These are phyloP conservation scores for Desmodesmus armatus DNA, from an alignment of 139 green algal genomes.

Conservation along the genomic window DNA sequence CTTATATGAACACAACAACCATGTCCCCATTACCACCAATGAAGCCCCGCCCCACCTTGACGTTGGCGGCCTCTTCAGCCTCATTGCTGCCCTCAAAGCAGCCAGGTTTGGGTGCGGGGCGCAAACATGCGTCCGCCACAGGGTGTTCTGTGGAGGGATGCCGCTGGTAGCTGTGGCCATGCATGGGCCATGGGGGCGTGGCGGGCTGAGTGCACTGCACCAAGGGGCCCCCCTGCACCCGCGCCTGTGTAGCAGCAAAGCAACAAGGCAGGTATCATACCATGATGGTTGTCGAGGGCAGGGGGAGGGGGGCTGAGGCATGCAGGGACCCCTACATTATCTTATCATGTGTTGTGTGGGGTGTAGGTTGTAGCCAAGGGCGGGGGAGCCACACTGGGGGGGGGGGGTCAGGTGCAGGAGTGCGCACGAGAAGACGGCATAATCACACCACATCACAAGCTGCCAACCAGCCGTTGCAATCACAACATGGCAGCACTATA, in stretches of 20 bases:
- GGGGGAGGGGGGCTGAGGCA: neutral
- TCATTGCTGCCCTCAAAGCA: neutral
- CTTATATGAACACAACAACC: conserved; percentile 24
- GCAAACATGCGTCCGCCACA: conserved; percentile 63
- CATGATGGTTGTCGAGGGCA: neutral
- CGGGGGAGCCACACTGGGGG: too few relatives aligned
- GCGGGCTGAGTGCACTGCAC: neutral
- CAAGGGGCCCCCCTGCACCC: conserved; percentile 33
- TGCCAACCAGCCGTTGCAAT: neutral
- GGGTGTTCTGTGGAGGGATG: conserved; percentile 72
- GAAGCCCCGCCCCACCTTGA: too few relatives aligned
- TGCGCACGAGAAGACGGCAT: too few relatives aligned
- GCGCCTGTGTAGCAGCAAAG: neutral
- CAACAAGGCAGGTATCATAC: neutral
- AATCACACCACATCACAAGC: too few relatives aligned
- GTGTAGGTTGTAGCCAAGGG: too few relatives aligned
- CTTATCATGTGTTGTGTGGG: neutral
- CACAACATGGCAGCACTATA: too few relatives aligned
- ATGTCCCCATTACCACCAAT: conserved; percentile 29
- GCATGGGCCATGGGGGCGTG: conserved; percentile 52
- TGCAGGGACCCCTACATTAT: neutral
- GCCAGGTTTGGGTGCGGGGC: neutral
- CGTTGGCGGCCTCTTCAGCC: neutral
- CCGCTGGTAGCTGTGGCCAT: conserved; percentile 76
- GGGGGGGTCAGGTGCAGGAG: too few relatives aligned